Evolutionary conservation across 2,329 filamentous ascomycete genomes (phyloP).

Genomic region (Diaporthe sp.): DNA sequence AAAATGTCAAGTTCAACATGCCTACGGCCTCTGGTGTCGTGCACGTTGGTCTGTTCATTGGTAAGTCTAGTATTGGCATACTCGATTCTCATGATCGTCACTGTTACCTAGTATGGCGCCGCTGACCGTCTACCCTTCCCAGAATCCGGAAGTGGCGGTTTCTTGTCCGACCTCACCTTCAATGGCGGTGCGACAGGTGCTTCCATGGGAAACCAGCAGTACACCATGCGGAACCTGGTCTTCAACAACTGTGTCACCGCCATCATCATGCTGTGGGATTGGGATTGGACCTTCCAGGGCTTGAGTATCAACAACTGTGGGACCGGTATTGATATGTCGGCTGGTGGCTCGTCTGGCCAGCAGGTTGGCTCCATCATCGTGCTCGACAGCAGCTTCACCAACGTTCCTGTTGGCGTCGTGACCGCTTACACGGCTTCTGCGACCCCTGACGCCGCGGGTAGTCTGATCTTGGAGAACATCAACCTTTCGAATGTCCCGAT

Average conservation of each 20-base stretch:
- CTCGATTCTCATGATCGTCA: no score
- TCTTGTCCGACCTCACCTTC: slow-evolving; percentile 69
- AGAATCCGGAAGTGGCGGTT: slow-evolving; percentile 49
- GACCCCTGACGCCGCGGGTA: slow-evolving; percentile 62
- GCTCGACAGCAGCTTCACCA: slow-evolving; percentile 76
- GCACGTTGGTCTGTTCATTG: slow-evolving; percentile 71
- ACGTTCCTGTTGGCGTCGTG: slow-evolving; percentile 74
- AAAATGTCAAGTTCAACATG: slow-evolving; percentile 70
- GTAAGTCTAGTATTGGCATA: slow-evolving; percentile 51
- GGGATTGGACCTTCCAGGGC: slow-evolving; percentile 78
- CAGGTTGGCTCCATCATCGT: slow-evolving; percentile 79
- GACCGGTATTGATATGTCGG: slow-evolving; percentile 72
- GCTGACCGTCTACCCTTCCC: background rate
- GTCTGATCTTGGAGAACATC: slow-evolving; percentile 69
- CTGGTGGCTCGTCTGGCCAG: slow-evolving; percentile 57
- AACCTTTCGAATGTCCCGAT: slow-evolving; percentile 52
- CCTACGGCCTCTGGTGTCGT: slow-evolving; percentile 61
- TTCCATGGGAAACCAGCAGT: slow-evolving; percentile 77
- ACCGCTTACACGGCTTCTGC: slow-evolving; percentile 65
- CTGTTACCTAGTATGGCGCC: no score
- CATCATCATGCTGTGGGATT: slow-evolving; percentile 72
- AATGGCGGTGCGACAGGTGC: slow-evolving; percentile 70
- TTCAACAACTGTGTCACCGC: slow-evolving; percentile 68
- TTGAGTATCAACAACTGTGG: slow-evolving; percentile 70
- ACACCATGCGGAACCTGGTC: slow-evolving; percentile 74